phyloP scores from a whole-genome alignment of 2,329 filamentous ascomycete genomes.

The Colletotrichum endophyticum region DNA sequence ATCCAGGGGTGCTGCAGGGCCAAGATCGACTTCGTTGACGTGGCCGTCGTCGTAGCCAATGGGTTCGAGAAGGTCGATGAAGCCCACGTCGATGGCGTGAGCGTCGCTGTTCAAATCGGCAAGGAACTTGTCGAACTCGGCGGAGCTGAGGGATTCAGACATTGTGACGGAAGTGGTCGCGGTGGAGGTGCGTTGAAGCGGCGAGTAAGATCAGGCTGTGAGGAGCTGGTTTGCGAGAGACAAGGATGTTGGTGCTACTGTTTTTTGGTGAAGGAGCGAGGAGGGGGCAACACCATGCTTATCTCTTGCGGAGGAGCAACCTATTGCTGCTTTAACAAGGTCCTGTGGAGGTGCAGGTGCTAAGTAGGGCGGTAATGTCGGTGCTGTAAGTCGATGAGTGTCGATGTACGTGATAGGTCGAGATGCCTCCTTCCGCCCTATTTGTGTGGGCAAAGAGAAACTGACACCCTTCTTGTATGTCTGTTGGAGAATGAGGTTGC shows the following conservation, averaged over 20 bases:
- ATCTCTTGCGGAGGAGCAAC: not conserved
- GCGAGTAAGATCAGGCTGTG: slow-evolving; percentile 9
- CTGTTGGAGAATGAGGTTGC: not conserved
- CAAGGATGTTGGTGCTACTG: not conserved
- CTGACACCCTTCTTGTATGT: not conserved
- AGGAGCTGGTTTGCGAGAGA: not conserved
- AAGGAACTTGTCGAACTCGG: slow-evolving; percentile 13
- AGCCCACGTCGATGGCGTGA: slow-evolving; percentile 5
- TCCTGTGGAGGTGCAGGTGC: not conserved
- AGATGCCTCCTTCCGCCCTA: slow-evolving; percentile 16
- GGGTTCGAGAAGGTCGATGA: not conserved
- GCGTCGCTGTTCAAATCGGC: not conserved
- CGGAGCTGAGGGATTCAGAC: slow-evolving; percentile 26
- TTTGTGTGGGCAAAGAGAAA: not conserved
- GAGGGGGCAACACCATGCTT: not conserved
- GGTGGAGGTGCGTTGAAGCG: slow-evolving; percentile 22
- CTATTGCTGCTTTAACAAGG: not conserved
- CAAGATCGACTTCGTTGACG: not conserved
- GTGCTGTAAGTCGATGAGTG: not conserved
- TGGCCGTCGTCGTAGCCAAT: slow-evolving; percentile 20
- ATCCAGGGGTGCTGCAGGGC: slow-evolving; percentile 21
- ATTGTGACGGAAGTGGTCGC: slow-evolving; percentile 20
- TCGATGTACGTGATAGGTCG: slow-evolving; percentile 15
- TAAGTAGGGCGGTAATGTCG: not conserved
- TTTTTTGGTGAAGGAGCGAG: not conserved